Evolutionary conservation across 495 filamentous ascomycete species (phyloP), one percentile per base, ranked within the genome.

Genomic region (Elaphomyces granulatus): DNA sequence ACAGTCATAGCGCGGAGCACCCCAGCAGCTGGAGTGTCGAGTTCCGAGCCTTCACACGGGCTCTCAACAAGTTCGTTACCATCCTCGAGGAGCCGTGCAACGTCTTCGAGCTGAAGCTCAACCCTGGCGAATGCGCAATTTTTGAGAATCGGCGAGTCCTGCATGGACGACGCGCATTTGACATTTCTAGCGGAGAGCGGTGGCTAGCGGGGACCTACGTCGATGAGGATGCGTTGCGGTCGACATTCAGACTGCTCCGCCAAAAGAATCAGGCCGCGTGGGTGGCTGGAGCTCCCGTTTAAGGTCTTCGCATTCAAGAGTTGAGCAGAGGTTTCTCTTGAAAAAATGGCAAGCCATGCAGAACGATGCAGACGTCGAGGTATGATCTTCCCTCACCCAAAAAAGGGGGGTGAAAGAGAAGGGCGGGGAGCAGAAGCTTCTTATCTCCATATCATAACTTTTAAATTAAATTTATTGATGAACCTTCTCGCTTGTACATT

Each of bases 161-260:
- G 26, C 88, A 96, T 61, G 87, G 81, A 0, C 66, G 88, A 17
- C 64, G 62, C 7, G 66, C 73, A 30, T 96, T 94, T 59, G 68
- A 81, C 45, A 60, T 71, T 6, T 40, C 40, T 1, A 31, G 40
- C 1, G 67, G 68, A 1, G 68, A 74, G 36, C 61, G 87, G 35
- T 93, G 84, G 84, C 55, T 94, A 15, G 85, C 82, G 52, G 88
- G 87, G 2, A 66, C 83, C 0, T 95, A 94, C 62, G 63, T 95
- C 8, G 75, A 85, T 36, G 59, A 70, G 3, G 82, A 93, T 60
- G 73, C 71, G 1, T 74, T 77, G 33, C 40, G 54, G 36, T 78
- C 72, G 15, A 62, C 59, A 41, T 61, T 75, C 38, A 52, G 64
- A 32, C 61, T 71, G 1, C 38, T 68, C 23, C 18, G 8, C n/a